Conservation (phyloP, 208 protist genomes). For the Jaenimonas drosophilae region DNA sequence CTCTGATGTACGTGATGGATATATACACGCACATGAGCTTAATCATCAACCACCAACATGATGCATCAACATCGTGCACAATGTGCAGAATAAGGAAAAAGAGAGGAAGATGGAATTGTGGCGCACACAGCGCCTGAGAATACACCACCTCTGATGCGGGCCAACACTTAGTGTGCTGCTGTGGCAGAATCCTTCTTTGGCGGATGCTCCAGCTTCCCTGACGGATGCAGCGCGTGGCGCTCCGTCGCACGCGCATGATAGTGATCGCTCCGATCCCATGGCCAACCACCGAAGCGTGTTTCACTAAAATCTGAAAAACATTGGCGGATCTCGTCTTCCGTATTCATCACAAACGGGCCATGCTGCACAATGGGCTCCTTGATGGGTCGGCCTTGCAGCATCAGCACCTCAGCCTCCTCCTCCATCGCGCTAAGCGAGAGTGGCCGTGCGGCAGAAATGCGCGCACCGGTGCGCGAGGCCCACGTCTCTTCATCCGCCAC, state of each 20-base stretch:
- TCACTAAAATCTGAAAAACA: constrained; percentile 71
- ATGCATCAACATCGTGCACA: too few relatives aligned
- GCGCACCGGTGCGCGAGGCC: constrained; percentile 12
- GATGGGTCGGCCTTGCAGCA: constrained; percentile 53
- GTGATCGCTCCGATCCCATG: constrained; percentile 33
- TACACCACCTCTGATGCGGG: too few relatives aligned
- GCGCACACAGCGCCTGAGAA: too few relatives aligned
- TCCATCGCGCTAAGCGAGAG: constrained; percentile 13
- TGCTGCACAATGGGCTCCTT: constrained; percentile 84
- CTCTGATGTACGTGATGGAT: too few relatives aligned
- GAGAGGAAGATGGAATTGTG: too few relatives aligned
- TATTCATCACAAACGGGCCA: constrained; percentile 94
- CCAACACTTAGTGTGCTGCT: too few relatives aligned
- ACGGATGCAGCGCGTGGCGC: constrained; percentile 27
- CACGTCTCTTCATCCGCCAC: constrained; percentile 9
- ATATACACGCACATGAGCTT: too few relatives aligned
- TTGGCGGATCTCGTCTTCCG: constrained; percentile 79
- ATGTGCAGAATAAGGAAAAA: too few relatives aligned
- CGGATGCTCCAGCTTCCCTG: constrained; percentile 20
- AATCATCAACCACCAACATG: too few relatives aligned
- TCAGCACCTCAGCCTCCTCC: constrained; percentile 20
- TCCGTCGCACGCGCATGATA: constrained; percentile 20
- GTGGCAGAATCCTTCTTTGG: constrained; percentile 9
- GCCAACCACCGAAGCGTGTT: constrained; percentile 53
- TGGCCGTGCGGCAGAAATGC: constrained; percentile 9